Evolutionary conservation across 2,329 filamentous ascomycete genomes (phyloP), one percentile per base, ranked within the genome.

Genomic region (Colletotrichum incanum): DNA sequence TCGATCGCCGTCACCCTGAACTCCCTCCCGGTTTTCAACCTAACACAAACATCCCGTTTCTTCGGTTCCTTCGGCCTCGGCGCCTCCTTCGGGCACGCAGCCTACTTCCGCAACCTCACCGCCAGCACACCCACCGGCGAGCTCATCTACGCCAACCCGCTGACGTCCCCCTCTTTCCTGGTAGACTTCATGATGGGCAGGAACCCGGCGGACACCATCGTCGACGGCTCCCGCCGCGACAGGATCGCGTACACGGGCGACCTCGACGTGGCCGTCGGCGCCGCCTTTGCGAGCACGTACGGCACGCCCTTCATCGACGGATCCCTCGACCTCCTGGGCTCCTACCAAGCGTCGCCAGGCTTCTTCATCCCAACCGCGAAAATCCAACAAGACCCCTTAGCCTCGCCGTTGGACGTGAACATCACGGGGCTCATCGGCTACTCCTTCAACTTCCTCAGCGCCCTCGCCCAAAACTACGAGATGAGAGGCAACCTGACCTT

Each of bases 141-240:
- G 1, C 14, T 65, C 20, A 75, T 77, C 2, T 80, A 80, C 63
- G 72, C 73, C 5, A 74, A 76, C 8, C 56, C 75, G 6, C 72
- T 82, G 31, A 82, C 74, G 0, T 75, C 81, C n/a, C 65, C 60
- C 2, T 66, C 71, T 5, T 78, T 78, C 54, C 71, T 82, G 26
- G 7, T 74, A 6, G 79, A 82, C 67, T 83, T 82, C 61, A 74
- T 82, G 8, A 76, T 82, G 56, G 81, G 80, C 8, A 75, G 77
- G 14, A 83, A 83, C 65, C 80, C 80, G 3, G 56, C 73, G 3
- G 73, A 76, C 14, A 78, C 76, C 34, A 77, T 78, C 18, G 81
- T 82, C 3, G 81, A 82, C 71, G 81, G 80, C 34, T 81, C 81
- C 2, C 76, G 79, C 6, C 76, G 80, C 5, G 80, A 81, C 72